phyloP scores from a whole-genome alignment of 768 basidiomycete genomes.

The Calocybe indica region DNA sequence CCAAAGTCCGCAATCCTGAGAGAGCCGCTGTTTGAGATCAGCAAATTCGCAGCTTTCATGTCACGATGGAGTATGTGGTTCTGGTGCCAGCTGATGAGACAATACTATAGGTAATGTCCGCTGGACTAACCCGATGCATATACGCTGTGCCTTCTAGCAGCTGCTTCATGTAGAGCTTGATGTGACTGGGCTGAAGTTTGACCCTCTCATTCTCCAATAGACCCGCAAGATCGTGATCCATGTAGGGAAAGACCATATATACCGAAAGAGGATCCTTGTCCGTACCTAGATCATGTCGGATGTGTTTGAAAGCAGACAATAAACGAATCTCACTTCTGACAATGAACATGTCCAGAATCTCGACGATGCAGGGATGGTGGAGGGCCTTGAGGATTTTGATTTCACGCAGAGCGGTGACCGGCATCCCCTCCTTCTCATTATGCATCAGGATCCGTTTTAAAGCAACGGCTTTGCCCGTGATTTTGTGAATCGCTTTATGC shows the following conservation, averaged over 20 bases:
- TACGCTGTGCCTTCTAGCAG: slow-evolving; percentile 94
- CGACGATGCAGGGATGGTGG: slow-evolving; percentile 79
- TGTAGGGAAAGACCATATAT: slow-evolving; percentile 99
- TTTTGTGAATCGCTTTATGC: slow-evolving; percentile 74
- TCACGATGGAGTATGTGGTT: slow-evolving; percentile 97
- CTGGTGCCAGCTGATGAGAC: slow-evolving; percentile 32
- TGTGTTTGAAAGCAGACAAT: not conserved
- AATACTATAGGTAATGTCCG: slow-evolving; percentile 4
- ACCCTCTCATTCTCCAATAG: slow-evolving; percentile 89
- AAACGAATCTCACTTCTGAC: slow-evolving; percentile 51
- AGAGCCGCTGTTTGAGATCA: slow-evolving; percentile 82
- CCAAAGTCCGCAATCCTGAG: slow-evolving; percentile 95
- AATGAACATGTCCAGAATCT: slow-evolving; percentile 91
- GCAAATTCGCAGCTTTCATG: slow-evolving; percentile 97
- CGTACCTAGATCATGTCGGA: slow-evolving; percentile 36
- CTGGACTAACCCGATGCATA: slow-evolving; percentile 78
- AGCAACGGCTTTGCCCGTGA: slow-evolving; percentile 63
- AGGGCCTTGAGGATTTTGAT: slow-evolving; percentile 94
- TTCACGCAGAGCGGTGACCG: slow-evolving; percentile 93
- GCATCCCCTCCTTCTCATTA: slow-evolving; percentile 95
- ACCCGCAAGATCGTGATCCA: slow-evolving; percentile 98
- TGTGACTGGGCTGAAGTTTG: slow-evolving; percentile 73
- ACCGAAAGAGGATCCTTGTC: slow-evolving; percentile 74
- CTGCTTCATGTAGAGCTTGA: slow-evolving; percentile 96
- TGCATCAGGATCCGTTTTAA: slow-evolving; percentile 95